phyloP scores from a whole-genome alignment of 257 asterid species.

The Pogostemon cablin region DNA sequence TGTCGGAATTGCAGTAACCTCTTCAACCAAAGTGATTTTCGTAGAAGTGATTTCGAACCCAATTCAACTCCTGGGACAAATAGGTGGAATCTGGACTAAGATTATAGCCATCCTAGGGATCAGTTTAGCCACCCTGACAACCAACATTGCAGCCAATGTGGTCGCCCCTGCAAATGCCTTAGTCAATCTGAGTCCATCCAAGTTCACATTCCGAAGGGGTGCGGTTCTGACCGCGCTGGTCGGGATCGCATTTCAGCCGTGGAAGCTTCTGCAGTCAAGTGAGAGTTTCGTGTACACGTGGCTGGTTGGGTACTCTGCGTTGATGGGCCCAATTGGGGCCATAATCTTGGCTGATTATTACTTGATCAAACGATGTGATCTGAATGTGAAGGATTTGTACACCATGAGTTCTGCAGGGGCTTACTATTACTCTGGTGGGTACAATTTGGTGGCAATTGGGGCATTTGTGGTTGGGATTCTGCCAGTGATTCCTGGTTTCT shows the following conservation, averaged over 20 bases:
- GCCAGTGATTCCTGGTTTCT: slow-evolving; percentile 90
- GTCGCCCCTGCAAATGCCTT: slow-evolving; percentile 95
- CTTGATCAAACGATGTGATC: slow-evolving; percentile 40
- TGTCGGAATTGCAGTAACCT: slow-evolving; percentile 92
- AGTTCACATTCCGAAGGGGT: slow-evolving; percentile 68
- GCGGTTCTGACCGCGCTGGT: slow-evolving; percentile 72
- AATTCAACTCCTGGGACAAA: slow-evolving; percentile 64
- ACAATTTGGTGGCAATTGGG: slow-evolving; percentile 59
- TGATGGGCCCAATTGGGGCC: slow-evolving; percentile 83
- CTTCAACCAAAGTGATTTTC: slow-evolving; percentile 76
- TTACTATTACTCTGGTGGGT: slow-evolving; percentile 69
- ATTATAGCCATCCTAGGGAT: slow-evolving; percentile 74
- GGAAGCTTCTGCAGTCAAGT: slow-evolving; percentile 84
- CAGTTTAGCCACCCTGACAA: slow-evolving; percentile 73
- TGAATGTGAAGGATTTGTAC: slow-evolving; percentile 59
- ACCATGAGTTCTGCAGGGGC: slow-evolving; percentile 57
- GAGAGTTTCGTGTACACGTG: slow-evolving; percentile 92
- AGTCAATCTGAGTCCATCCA: slow-evolving; percentile 74
- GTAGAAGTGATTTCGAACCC: slow-evolving; percentile 76
- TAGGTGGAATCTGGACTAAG: slow-evolving; percentile 73
- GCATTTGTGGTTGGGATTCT: slow-evolving; percentile 67
- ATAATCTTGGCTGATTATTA: slow-evolving; percentile 74
- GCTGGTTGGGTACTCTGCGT: slow-evolving; percentile 85
- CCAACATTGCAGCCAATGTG: slow-evolving; percentile 93
- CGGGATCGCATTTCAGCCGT: slow-evolving; percentile 84